Evolutionary conservation across 2,329 filamentous ascomycete species (phyloP), one percentile per base, ranked within the genome.

Genomic region (Alternaria incomplexa): DNA sequence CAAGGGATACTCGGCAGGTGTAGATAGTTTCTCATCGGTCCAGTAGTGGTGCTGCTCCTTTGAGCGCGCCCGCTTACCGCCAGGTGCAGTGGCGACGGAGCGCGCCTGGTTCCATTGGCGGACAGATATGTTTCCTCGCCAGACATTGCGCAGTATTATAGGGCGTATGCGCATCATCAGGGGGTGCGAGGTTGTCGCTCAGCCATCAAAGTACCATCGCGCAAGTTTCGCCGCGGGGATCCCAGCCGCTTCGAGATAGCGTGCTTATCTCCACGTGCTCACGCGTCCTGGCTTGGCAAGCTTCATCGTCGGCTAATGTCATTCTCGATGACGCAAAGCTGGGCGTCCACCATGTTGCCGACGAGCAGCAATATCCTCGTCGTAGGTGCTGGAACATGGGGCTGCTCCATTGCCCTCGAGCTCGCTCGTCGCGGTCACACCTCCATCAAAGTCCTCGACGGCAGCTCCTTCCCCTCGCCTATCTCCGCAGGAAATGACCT

Each of bases 351-450:
- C 17, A 62, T 62, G 60, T 15, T 44, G 47, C 47, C 61, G 40
- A 60, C 36, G 12, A 53, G 20, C 11, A 58, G 55, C 20, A 58
- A 58, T 32, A 73, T 80, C 44, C 71, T 85, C 22, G 83, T 86
- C 40, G 70, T 86, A 53, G 84, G 85, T 9, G 83, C 80, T 17
- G 85, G 84, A 10, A 84, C 83, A 5, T 86, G 84, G 79, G 85
- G 84, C 13, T 81, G 81, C 32, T 83, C 82, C 8, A 84, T 84
- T 6, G 83, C 84, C 6, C 77, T 85, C 17, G 79, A 85, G 63
- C 76, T 86, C 10, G 83, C 83, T 46, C 78, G 83, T 26, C 78
- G 81, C 61, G 84, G 84, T 45, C 83, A 84, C 66, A 76, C 76
- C 23, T 75, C 80, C 61, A 77, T 86, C 62, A 84, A 74, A 5